phyloP scores from a whole-genome alignment of 768 basidiomycete genomes.

The Trametes cingulata region DNA sequence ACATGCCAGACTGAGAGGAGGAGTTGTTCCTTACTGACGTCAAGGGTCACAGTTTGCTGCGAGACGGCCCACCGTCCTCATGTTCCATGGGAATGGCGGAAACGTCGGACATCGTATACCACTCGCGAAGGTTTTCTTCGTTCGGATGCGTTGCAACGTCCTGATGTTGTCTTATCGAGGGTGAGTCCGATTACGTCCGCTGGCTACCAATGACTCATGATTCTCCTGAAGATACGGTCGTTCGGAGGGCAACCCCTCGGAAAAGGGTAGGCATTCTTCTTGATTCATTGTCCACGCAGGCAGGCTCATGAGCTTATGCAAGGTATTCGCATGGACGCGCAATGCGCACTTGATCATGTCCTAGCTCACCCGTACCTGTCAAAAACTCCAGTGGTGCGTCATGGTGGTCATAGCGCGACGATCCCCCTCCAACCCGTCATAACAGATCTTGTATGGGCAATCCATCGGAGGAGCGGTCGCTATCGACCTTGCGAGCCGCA shows the following conservation, averaged over 20 bases:
- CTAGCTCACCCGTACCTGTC: constrained; percentile 61
- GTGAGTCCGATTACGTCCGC: constrained; percentile 41
- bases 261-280: constrained; percentile 55
- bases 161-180: constrained; percentile 94
- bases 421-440: background rate
- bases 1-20: background rate
- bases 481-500: constrained; percentile 82
- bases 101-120: constrained; percentile 91
- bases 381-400: constrained; percentile 64
- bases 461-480: constrained; percentile 93
- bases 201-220: background rate
- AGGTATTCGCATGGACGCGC: constrained; percentile 85
- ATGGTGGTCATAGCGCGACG: background rate
- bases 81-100: constrained; percentile 92
- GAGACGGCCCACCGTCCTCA: constrained; percentile 78
- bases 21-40: constrained; percentile 5
- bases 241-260: constrained; percentile 85
- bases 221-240: constrained; percentile 67
- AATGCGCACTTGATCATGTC: constrained; percentile 78
- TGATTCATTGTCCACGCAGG: background rate
- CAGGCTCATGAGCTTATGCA: background rate
- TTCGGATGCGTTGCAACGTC: constrained; percentile 88
- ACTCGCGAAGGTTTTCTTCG: constrained; percentile 78
- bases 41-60: constrained; percentile 40
- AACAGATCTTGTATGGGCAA: constrained; percentile 76